Percentiles rank a stretch among this genome's conserved stretches.
Conservation (phyloP, 192 early-diverging fungal genomes). For the Backusella macrospora region DNA sequence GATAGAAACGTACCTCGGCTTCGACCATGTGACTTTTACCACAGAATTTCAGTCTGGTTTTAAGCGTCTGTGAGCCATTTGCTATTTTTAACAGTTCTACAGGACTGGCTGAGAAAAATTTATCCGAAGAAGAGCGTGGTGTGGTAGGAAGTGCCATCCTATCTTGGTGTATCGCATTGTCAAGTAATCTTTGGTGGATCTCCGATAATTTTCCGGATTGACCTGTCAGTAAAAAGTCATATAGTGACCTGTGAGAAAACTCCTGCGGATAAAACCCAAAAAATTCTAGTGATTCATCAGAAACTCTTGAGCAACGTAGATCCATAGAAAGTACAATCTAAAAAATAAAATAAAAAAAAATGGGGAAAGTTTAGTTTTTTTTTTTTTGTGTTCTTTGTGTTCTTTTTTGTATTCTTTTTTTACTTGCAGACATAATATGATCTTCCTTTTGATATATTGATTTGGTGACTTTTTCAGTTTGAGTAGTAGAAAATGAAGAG, state of each 20-base stretch:
- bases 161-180: slow-evolving; percentile 16
- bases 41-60: slow-evolving; percentile 44
- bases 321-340: slow-evolving; percentile 53
- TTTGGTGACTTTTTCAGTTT: neutral
- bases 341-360: neutral
- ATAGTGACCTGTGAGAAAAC: slow-evolving; percentile 52
- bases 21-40: slow-evolving; percentile 39
- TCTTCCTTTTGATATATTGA: neutral
- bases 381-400: neutral
- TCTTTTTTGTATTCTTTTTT: neutral
- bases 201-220: slow-evolving; percentile 40
- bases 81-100: slow-evolving; percentile 43
- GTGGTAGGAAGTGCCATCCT: slow-evolving; percentile 20
- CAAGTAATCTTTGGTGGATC: slow-evolving; percentile 40
- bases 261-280: slow-evolving; percentile 56
- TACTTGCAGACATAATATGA: slow-evolving; percentile 21
- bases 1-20: slow-evolving; percentile 37
- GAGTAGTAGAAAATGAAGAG: slow-evolving; percentile 10
- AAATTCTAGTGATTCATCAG: slow-evolving; percentile 51
- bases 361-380: neutral
- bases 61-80: slow-evolving; percentile 46
- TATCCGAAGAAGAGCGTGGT: slow-evolving; percentile 14
- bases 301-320: slow-evolving; percentile 52
- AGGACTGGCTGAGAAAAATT: slow-evolving; percentile 30
- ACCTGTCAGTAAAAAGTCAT: slow-evolving; percentile 44